These are phyloP conservation scores for Didymella lethalis DNA, from an alignment of 2,329 filamentous ascomycete genomes.

Conservation along the genomic window DNA sequence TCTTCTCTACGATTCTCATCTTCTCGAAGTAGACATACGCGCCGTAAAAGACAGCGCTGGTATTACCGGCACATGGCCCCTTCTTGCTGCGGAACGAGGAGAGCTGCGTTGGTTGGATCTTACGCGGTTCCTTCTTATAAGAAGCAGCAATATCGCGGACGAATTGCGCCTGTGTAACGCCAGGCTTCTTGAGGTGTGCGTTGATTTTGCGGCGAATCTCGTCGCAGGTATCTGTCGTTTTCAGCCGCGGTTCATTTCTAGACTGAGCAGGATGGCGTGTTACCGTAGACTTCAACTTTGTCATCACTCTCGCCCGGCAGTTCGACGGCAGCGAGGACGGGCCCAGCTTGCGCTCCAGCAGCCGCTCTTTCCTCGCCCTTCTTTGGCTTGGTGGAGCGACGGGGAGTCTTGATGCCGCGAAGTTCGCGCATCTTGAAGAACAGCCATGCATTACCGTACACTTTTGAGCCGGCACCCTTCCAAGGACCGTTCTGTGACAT, in stretches of 20 bases:
- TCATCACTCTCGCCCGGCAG: background rate
- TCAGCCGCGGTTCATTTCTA: background rate
- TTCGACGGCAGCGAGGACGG: background rate
- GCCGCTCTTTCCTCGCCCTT: background rate
- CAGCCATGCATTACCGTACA: slow-evolving; percentile 28
- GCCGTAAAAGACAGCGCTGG: background rate
- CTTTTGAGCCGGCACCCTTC: background rate
- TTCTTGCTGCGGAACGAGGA: background rate
- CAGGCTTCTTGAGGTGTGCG: background rate
- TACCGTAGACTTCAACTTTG: background rate
- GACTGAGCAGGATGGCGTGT: background rate
- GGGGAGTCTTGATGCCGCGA: slow-evolving; percentile 53
- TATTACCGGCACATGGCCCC: background rate
- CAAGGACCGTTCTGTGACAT: background rate
- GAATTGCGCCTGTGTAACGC: background rate
- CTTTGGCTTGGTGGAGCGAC: slow-evolving; percentile 12
- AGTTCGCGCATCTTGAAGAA: slow-evolving; percentile 63
- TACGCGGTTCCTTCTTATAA: background rate
- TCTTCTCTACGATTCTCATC: background rate
- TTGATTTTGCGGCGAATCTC: background rate
- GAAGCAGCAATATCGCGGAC: background rate
- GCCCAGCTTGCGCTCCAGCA: background rate
- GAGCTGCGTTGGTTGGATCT: background rate
- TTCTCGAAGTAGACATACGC: background rate
- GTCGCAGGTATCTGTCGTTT: background rate